Evolutionary conservation across 768 basidiomycete genomes (phyloP).

Genomic region (Xerocomellus dryophilus): DNA sequence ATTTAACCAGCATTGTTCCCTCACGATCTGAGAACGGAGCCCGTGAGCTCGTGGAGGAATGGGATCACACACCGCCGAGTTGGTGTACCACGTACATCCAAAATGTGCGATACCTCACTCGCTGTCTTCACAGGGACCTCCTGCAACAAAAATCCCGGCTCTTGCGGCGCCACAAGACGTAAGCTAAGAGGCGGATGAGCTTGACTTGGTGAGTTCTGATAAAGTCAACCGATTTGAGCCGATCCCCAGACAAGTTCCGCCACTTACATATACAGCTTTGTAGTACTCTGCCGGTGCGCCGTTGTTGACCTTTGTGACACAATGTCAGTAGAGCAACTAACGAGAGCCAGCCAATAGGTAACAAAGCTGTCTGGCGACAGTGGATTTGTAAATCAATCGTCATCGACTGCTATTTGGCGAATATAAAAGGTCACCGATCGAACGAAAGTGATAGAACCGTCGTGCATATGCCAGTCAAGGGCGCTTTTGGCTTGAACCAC

Average conservation of each 20-base stretch:
- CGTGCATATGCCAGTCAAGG: not conserved
- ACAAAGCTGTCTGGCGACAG: not conserved
- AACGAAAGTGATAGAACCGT: not conserved
- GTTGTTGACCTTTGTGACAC: constrained; percentile 51
- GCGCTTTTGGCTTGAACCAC: not conserved
- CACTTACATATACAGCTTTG: constrained; percentile 61
- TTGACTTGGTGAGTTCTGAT: constrained; percentile 61
- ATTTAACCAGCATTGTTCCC: constrained; percentile 84
- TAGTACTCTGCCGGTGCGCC: constrained; percentile 58
- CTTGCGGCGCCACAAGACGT: constrained; percentile 64
- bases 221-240: not conserved
- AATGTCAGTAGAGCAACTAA: constrained; percentile 11
- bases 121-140: constrained; percentile 68
- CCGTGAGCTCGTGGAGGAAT: not conserved
- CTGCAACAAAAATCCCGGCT: constrained; percentile 73
- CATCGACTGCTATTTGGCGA: not conserved
- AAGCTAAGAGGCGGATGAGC: constrained; percentile 68
- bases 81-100: constrained; percentile 51
- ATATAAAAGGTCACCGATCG: not conserved
- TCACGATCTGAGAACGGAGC: constrained; percentile 42
- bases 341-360: not conserved
- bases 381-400: not conserved
- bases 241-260: not conserved
- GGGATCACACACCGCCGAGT: not conserved
- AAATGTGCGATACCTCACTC: constrained; percentile 70